phyloP scores from a whole-genome alignment of 148 eudicot species.

The Simmondsia chinensis region DNA sequence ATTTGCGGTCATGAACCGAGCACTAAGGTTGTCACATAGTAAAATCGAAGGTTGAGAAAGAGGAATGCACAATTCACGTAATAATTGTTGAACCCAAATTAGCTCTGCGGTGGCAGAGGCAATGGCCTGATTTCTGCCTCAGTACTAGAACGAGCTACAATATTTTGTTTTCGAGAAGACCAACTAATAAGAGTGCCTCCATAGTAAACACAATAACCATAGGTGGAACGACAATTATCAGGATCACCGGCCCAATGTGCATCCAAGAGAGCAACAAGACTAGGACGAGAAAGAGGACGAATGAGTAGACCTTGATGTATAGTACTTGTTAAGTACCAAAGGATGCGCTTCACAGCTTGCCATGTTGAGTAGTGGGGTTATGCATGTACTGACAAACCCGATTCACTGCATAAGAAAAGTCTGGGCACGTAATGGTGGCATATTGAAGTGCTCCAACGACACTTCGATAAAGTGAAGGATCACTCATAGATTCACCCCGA shows the following conservation, averaged over 20 bases:
- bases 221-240: too few relatives aligned
- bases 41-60: background rate
- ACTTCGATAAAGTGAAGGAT: background rate
- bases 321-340: background rate
- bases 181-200: background rate
- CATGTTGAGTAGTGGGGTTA: background rate
- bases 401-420: background rate
- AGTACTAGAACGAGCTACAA: background rate
- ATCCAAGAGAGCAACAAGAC: too few relatives aligned
- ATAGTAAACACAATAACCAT: too few relatives aligned
- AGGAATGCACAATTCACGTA: background rate
- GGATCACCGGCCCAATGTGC: too few relatives aligned
- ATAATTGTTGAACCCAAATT: background rate
- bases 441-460: constrained; percentile 1
- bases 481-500: background rate
- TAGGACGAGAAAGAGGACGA: too few relatives aligned
- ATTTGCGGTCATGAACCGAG: too few relatives aligned
- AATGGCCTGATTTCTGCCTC: background rate
- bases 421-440: background rate
- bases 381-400: background rate
- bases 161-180: background rate
- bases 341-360: constrained; percentile 3
- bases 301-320: background rate
- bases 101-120: background rate
- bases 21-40: too few relatives aligned